Percentiles rank a stretch among this genome's conserved stretches.
Conservation (phyloP, 1,139 yeast species). For the Suhomyces chickasaworum region DNA sequence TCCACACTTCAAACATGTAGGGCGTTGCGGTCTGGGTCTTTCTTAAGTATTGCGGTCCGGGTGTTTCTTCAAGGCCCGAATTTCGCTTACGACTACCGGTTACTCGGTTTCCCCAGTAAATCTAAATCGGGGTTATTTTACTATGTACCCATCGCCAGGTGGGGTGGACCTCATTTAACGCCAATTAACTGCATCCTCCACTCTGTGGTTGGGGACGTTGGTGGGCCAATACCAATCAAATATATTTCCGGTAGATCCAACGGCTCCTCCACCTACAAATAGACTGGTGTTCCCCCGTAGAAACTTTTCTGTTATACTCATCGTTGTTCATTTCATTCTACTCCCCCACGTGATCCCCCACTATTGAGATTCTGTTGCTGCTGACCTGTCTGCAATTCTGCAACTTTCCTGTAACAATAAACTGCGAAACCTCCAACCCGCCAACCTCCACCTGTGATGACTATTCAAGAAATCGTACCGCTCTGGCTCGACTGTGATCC, state of each 20-base stretch:
- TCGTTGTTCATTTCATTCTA: no score
- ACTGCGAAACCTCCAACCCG: neutral
- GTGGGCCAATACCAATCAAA: neutral
- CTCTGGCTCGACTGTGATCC: slow-evolving; percentile 95
- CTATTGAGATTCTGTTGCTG: neutral
- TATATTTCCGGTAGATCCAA: neutral
- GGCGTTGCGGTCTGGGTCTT: neutral
- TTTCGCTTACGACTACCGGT: slow-evolving; percentile 1
- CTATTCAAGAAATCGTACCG: slow-evolving; percentile 42
- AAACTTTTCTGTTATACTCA: neutral
- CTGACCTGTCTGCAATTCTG: no score
- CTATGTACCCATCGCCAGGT: neutral
- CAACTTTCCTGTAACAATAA: neutral
- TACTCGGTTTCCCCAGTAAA: neutral
- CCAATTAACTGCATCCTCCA: neutral
- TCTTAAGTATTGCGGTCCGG: neutral
- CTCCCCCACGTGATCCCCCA: neutral
- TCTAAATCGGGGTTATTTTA: neutral
- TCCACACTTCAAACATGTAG: neutral
- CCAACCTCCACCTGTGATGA: slow-evolving; percentile 16
- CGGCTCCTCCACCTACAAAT: neutral
- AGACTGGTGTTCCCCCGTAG: neutral
- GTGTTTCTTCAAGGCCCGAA: neutral
- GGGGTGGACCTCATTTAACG: neutral
- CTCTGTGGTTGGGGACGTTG: neutral